Percentiles rank a stretch among this genome's conserved stretches.
These are phyloP conservation scores for Pythium plurisporium DNA, from an alignment of 352 stramenopile genomes.

Conservation along the genomic window DNA sequence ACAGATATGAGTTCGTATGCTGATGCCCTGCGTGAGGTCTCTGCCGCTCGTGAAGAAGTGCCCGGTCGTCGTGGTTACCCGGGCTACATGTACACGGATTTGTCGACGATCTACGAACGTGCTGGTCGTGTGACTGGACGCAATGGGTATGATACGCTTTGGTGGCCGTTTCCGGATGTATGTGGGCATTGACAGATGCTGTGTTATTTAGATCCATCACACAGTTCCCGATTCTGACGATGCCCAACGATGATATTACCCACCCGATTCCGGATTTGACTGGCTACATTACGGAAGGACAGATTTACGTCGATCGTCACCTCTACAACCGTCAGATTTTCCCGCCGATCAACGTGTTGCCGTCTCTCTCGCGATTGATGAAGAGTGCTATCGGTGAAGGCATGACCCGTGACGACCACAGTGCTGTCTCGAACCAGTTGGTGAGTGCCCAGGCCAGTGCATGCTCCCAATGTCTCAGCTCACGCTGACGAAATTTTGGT, in stretches of 20 bases:
- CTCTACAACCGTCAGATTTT: slow-evolving; percentile 99
- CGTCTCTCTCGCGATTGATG: slow-evolving; percentile 98
- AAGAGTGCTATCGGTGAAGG: slow-evolving; percentile 99
- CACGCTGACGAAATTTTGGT: neutral
- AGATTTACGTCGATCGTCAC: slow-evolving; percentile 98
- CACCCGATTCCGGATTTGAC: slow-evolving; percentile 99
- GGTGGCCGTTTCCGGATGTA: neutral
- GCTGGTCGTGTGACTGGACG: slow-evolving; percentile 95
- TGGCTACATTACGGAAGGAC: slow-evolving; percentile 99
- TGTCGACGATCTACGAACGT: slow-evolving; percentile 98
- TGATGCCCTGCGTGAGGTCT: slow-evolving; percentile 96
- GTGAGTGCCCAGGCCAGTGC: slow-evolving; percentile 43
- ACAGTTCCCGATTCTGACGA: slow-evolving; percentile 98
- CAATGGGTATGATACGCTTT: slow-evolving; percentile 74
- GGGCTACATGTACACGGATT: slow-evolving; percentile 99
- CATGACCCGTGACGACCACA: slow-evolving; percentile 99
- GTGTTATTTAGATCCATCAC: slow-evolving; percentile 89
- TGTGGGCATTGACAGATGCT: neutral
- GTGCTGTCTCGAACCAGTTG: slow-evolving; percentile 98
- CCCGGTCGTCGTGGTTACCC: slow-evolving; percentile 98
- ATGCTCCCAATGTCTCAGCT: neutral
- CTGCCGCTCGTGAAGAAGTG: slow-evolving; percentile 93
- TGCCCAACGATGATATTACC: slow-evolving; percentile 99
- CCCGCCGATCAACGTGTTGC: slow-evolving; percentile 99
- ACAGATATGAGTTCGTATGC: slow-evolving; percentile 99